A percentile compares a stretch with the other conserved stretches of the same genome.
These are phyloP conservation scores for Setaria italica DNA, from an alignment of 202 grass and related monocot genomes.

Conservation along the genomic window DNA sequence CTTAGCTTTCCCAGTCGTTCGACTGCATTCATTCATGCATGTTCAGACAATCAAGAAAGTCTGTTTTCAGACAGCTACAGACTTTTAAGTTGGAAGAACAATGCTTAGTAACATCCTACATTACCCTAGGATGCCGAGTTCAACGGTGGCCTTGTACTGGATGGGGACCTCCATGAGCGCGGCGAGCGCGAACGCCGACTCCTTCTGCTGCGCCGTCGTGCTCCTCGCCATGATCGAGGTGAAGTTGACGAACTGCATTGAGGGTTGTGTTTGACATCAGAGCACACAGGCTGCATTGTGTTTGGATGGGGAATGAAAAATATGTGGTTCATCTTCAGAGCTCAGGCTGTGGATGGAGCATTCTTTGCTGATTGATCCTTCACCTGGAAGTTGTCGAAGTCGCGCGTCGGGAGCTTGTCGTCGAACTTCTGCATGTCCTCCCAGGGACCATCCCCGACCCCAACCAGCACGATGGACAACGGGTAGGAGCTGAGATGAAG, in stretches of 20 bases:
- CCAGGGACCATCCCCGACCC: slow-evolving; percentile 90
- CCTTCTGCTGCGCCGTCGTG: slow-evolving; percentile 64
- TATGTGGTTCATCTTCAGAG: neutral
- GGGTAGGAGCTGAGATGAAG: slow-evolving; percentile 62
- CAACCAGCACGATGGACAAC: slow-evolving; percentile 88
- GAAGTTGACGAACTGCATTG: slow-evolving; percentile 84
- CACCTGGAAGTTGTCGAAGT: slow-evolving; percentile 98
- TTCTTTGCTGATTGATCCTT: neutral
- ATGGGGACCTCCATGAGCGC: slow-evolving; percentile 95
- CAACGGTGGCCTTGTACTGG: slow-evolving; percentile 92
- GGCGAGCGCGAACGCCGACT: slow-evolving; percentile 85
- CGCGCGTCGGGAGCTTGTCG: slow-evolving; percentile 76
- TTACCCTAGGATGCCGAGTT: slow-evolving; percentile 88
- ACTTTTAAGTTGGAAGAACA: neutral
- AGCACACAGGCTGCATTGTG: neutral
- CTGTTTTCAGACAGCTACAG: neutral
- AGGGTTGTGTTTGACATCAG: no score
- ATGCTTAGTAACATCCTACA: neutral
- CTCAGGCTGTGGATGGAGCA: no score
- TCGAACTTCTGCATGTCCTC: slow-evolving; percentile 95
- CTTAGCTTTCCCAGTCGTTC: slow-evolving; percentile 59
- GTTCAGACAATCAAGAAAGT: neutral
- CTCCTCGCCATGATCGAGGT: slow-evolving; percentile 77
- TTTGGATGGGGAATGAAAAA: neutral
- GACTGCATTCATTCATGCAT: slow-evolving; percentile 37